Percentiles rank a stretch among this genome's conserved stretches.
phyloP scores from a whole-genome alignment of 2,329 filamentous ascomycete species.

The Pleomassaria siparia region DNA sequence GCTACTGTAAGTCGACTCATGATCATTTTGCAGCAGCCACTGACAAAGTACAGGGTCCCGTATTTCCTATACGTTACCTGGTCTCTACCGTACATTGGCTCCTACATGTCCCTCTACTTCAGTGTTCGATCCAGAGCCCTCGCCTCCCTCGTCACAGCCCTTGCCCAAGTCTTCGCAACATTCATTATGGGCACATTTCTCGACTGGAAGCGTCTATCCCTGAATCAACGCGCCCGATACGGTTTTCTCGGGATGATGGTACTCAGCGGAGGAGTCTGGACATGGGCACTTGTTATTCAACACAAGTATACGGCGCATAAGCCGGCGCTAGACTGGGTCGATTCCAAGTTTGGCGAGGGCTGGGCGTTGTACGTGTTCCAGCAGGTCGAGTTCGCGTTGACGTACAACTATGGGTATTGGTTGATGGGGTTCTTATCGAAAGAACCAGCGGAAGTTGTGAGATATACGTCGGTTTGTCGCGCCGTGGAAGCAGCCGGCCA shows the following conservation, averaged over 20 bases:
- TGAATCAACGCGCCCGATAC: conserved; percentile 21
- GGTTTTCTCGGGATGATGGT: conserved; percentile 26
- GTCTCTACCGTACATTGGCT: conserved; percentile 19
- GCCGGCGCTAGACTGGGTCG: conserved; percentile 31
- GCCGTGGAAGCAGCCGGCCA: conserved; percentile 31
- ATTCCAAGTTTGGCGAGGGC: conserved; percentile 23
- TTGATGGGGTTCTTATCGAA: conserved; percentile 32
- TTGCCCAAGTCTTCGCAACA: conserved; percentile 26
- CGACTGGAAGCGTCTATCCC: conserved; percentile 21
- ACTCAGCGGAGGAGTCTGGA: conserved; percentile 30
- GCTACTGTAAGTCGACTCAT: not conserved
- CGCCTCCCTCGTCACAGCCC: conserved; percentile 20
- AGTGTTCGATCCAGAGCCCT: conserved; percentile 17
- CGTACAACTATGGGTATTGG: conserved; percentile 42
- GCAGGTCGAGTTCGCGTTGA: conserved; percentile 35
- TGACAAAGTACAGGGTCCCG: conserved; percentile 11
- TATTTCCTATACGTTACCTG: conserved; percentile 26
- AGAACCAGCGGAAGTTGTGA: conserved; percentile 23
- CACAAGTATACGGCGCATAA: conserved; percentile 22
- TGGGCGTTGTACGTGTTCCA: conserved; percentile 39
- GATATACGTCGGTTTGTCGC: conserved; percentile 26
- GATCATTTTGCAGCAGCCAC: not conserved
- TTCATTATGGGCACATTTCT: conserved; percentile 27
- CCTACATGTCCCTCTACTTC: conserved; percentile 21
- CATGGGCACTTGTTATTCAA: conserved; percentile 34